Evolutionary conservation across 768 basidiomycete species (phyloP).

Genomic region (Trametopsis cervina): DNA sequence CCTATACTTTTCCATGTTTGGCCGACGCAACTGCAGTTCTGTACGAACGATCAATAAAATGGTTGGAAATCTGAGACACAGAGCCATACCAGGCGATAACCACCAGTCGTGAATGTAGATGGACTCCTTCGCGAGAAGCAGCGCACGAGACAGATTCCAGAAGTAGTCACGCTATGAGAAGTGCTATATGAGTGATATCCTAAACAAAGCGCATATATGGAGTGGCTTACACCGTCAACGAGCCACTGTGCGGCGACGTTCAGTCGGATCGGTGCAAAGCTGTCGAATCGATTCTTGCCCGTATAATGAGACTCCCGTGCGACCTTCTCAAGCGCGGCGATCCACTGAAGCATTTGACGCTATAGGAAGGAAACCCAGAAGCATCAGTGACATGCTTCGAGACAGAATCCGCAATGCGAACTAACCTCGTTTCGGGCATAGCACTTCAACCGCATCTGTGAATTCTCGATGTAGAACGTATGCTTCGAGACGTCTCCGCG

Average conservation of each 20-base stretch:
- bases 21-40: conserved; percentile 84
- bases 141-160: conserved; percentile 92
- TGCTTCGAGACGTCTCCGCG: conserved; percentile 76
- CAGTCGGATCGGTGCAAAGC: conserved; percentile 86
- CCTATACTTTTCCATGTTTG: conserved; percentile 77
- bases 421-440: conserved; percentile 81
- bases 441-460: conserved; percentile 83
- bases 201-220: not conserved
- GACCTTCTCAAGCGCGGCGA: conserved; percentile 81
- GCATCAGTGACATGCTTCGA: conserved; percentile 4
- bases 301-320: conserved; percentile 73
- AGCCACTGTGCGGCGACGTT: conserved; percentile 98
- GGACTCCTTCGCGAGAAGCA: conserved; percentile 77
- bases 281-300: conserved; percentile 81
- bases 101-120: conserved; percentile 99
- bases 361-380: conserved; percentile 23
- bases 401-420: too few relatives aligned
- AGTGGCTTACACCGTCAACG: conserved; percentile 78
- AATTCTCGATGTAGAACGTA: conserved; percentile 90
- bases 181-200: conserved; percentile 1
- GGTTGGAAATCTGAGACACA: not conserved
- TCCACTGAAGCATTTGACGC: conserved; percentile 98
- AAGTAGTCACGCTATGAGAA: conserved; percentile 82
- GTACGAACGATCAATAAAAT: not conserved
- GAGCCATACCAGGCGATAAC: conserved; percentile 70